These are phyloP conservation scores for Colletotrichum cereale DNA, from an alignment of 2,329 filamentous ascomycete species.

Conservation along the genomic window DNA sequence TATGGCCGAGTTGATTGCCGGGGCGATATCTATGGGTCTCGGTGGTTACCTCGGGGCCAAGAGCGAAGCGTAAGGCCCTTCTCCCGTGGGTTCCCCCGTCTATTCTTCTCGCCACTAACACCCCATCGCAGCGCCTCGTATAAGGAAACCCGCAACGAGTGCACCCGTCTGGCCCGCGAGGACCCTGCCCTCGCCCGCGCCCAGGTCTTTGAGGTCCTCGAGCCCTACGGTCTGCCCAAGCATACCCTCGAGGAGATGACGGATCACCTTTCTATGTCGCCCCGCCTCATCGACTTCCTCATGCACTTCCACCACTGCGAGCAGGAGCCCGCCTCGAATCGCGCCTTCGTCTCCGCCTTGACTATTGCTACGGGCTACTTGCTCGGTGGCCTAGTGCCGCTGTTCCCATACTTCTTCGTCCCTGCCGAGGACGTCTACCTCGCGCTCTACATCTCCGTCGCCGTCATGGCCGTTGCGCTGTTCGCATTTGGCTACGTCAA, in stretches of 20 bases:
- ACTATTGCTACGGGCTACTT: conserved; percentile 79
- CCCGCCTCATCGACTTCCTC: conserved; percentile 67
- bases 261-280: conserved; percentile 44
- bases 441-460: conserved; percentile 71
- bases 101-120: conserved; percentile 23
- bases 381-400: conserved; percentile 76
- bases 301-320: conserved; percentile 70
- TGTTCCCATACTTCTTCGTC: conserved; percentile 77
- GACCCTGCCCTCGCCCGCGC: conserved; percentile 57
- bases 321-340: conserved; percentile 57
- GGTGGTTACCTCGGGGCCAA: conserved; percentile 78
- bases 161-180: conserved; percentile 56
- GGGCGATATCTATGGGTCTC: conserved; percentile 82
- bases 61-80: conserved; percentile 56
- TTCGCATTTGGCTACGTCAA: conserved; percentile 76
- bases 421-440: conserved; percentile 50
- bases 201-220: conserved; percentile 63
- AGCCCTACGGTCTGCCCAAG: conserved; percentile 61
- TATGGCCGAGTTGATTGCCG: conserved; percentile 80
- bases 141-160: conserved; percentile 49
- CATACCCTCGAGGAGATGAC: conserved; percentile 40
- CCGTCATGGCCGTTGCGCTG: conserved; percentile 70
- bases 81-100: not conserved
- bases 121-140: conserved; percentile 38
- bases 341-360: conserved; percentile 67